Evolutionary conservation across 805 yeast species (phyloP).

Genomic region (Candida morakotiae): DNA sequence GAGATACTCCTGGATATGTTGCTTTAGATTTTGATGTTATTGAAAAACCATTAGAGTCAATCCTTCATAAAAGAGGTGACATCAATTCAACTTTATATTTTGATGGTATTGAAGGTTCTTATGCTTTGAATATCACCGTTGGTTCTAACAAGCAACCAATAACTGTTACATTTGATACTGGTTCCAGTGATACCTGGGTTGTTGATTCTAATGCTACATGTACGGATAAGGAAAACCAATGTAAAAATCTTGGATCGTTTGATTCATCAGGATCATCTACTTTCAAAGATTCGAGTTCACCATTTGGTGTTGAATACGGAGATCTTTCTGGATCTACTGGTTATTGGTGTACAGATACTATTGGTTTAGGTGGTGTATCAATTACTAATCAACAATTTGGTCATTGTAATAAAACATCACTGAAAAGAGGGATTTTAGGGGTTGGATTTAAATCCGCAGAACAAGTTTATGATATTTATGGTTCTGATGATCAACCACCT

Average conservation of each 20-base stretch:
- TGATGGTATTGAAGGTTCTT: constrained; percentile 2
- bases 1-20: constrained; percentile 4
- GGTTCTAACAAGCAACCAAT: constrained; percentile 15
- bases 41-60: neutral
- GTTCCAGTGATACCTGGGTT: constrained; percentile 25
- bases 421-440: constrained; percentile 68
- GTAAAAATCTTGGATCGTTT: constrained; percentile 11
- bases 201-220: constrained; percentile 21
- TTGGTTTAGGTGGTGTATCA: constrained; percentile 10
- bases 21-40: constrained; percentile 8
- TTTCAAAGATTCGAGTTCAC: constrained; percentile 2
- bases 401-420: constrained; percentile 38
- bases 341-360: constrained; percentile 13
- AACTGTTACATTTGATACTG: constrained; percentile 20
- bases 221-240: constrained; percentile 11
- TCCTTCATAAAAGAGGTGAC: constrained; percentile 1
- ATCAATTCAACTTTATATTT: neutral
- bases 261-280: constrained; percentile 10
- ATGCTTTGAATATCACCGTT: constrained; percentile 3
- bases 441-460: constrained; percentile 70
- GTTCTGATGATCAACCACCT: constrained; percentile 13
- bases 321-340: constrained; percentile 12
- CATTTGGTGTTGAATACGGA: constrained; percentile 10
- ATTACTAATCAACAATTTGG: constrained; percentile 15
- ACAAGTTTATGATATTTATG: constrained; percentile 38